These are phyloP conservation scores for Neocucurbitaria cava DNA, from an alignment of 2,329 filamentous ascomycete genomes.

Conservation along the genomic window DNA sequence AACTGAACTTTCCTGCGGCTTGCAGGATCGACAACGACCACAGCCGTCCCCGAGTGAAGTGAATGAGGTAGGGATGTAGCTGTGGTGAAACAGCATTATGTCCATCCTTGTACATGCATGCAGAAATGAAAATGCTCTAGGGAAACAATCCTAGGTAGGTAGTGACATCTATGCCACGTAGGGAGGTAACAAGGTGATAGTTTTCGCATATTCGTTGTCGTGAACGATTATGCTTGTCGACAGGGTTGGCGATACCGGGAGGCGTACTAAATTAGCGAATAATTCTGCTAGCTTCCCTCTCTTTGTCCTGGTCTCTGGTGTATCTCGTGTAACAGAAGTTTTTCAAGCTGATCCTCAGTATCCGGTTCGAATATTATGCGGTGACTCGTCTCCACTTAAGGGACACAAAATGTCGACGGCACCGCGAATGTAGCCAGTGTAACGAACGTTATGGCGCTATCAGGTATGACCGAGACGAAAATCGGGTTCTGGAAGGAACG, in stretches of 20 bases:
- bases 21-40: conserved; percentile 12
- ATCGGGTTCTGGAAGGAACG: neutral
- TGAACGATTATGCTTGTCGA: conserved; percentile 1
- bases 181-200: conserved; percentile 1
- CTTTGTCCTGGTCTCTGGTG: neutral
- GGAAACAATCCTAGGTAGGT: neutral
- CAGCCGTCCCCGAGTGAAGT: conserved; percentile 3
- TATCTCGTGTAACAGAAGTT: conserved; percentile 5
- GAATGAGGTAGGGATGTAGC: conserved; percentile 8
- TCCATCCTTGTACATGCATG: conserved; percentile 10
- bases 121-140: neutral
- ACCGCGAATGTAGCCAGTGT: conserved; percentile 1
- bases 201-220: conserved; percentile 3
- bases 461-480: neutral
- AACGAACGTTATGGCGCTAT: neutral
- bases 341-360: conserved; percentile 2
- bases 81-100: conserved; percentile 1
- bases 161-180: neutral
- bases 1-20: conserved; percentile 1
- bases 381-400: neutral
- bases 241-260: neutral
- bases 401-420: conserved; percentile 1
- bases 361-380: neutral
- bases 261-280: neutral
- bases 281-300: neutral